Base-by-base conservation (phyloP, 257 asterid genomes). In the Verbena officinalis region DNA sequence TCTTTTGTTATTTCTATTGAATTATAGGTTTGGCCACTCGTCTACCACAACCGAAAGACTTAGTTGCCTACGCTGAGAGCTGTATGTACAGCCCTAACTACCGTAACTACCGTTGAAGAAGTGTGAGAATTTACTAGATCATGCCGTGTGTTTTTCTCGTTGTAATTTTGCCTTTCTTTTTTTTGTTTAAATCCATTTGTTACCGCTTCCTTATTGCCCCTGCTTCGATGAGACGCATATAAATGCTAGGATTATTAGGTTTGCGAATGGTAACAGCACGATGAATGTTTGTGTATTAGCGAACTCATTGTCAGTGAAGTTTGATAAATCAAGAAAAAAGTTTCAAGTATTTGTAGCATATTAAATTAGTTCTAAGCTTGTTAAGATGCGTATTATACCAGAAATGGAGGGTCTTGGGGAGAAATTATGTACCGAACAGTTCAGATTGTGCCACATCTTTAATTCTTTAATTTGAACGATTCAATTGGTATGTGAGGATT, bases 41-140 rank as follows among this genome's bases (percentile, higher is more conserved):
- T 76, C 86, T 90, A 5, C 99, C 99, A 0, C 80, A 81, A 63
- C 98, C 98, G 0, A 85, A 78, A 55, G 78, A 90, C 79, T 75
- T 94, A 36, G 93, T 72, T 2, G 76, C 74, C 15, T 82, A 88
- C 42, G 99, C 99, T 0, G 85, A 82, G 71, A 90, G 96, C 90
- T 90, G 97, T 58, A 94, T 94, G 99, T 94, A 90, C 89, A 83
- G 96, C 88, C 99, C 99, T 44, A 72, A 84, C 69, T 94, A 94
- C 72, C 82, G 90, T 20, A 84, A 78, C 83, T 94, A 84, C 72
- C 96, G 96, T 24, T 94, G 72, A 90, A 68, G 59, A 17, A 22
- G 24, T 54, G 22, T 2, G 56, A 68, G 36, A 16, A 15, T 44
- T 64, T 40, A 13, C 27, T 7, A 1, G 23, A 20, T 36, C 0